Percentiles rank a stretch among this genome's conserved stretches.
Evolutionary conservation across 352 stramenopile species (phyloP).

Genomic region (Pythium coloratum): DNA sequence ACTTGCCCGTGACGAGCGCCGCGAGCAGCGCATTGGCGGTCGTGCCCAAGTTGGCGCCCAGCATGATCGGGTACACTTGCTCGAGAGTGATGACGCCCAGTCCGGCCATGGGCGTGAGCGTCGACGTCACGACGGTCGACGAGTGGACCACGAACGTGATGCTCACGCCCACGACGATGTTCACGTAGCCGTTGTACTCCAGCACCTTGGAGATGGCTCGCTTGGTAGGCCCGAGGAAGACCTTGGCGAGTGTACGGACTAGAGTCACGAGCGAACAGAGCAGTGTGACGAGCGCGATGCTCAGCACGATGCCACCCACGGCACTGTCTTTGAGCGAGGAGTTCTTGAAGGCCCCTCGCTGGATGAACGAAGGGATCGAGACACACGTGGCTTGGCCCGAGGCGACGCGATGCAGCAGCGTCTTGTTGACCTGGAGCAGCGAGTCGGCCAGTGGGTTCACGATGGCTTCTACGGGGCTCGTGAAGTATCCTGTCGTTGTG

Average conservation of each 20-base stretch:
- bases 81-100: slow-evolving; percentile 87
- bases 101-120: slow-evolving; percentile 88
- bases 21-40: slow-evolving; percentile 89
- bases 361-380: slow-evolving; percentile 38
- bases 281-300: slow-evolving; percentile 50
- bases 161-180: slow-evolving; percentile 80
- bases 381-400: slow-evolving; percentile 33
- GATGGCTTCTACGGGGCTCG: slow-evolving; percentile 21
- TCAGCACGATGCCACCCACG: slow-evolving; percentile 46
- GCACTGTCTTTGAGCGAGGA: slow-evolving; percentile 39
- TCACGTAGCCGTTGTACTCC: slow-evolving; percentile 89
- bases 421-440: slow-evolving; percentile 21
- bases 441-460: slow-evolving; percentile 15
- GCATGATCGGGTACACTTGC: slow-evolving; percentile 88
- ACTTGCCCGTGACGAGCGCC: slow-evolving; percentile 79
- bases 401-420: slow-evolving; percentile 15
- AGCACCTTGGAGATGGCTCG: slow-evolving; percentile 85
- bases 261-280: slow-evolving; percentile 48
- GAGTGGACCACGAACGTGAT: slow-evolving; percentile 91
- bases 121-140: slow-evolving; percentile 90
- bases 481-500: slow-evolving; percentile 9
- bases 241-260: slow-evolving; percentile 53
- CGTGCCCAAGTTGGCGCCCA: slow-evolving; percentile 92
- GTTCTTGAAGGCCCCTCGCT: slow-evolving; percentile 35
- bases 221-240: slow-evolving; percentile 85